Conservation (phyloP, 2,329 filamentous ascomycete species). For the Exophiala lecanii-corni region DNA sequence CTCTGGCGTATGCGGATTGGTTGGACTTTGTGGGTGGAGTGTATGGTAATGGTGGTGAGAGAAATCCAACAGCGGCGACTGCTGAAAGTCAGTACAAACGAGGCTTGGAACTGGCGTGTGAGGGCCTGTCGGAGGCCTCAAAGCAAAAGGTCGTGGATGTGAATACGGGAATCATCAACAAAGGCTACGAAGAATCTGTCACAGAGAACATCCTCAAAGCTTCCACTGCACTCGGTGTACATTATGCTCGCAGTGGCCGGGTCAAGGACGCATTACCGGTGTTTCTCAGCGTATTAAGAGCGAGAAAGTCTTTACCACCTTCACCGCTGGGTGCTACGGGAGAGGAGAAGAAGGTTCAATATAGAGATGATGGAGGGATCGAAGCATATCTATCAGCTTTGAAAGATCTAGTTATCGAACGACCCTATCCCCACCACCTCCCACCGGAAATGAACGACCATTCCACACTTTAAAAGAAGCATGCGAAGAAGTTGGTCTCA, state of each 20-base stretch:
- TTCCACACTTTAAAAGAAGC: conserved; percentile 59
- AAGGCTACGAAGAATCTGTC: conserved; percentile 49
- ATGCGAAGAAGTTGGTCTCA: conserved; percentile 81
- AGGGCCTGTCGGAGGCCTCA: conserved; percentile 41
- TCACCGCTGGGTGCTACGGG: conserved; percentile 28
- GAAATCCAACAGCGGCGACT: conserved; percentile 39
- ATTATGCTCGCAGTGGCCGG: conserved; percentile 67
- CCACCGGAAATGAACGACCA: conserved; percentile 65
- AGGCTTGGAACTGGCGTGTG: conserved; percentile 69
- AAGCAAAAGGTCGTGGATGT: conserved; percentile 49
- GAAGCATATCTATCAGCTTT: conserved; percentile 27
- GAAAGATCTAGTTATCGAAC: conserved; percentile 47
- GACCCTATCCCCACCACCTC: conserved; percentile 65
- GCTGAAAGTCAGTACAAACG: conserved; percentile 69
- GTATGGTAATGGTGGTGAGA: not conserved
- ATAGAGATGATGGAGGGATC: conserved; percentile 22
- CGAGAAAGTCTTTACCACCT: conserved; percentile 58
- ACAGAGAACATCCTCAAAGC: conserved; percentile 71
- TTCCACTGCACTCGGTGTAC: conserved; percentile 72
- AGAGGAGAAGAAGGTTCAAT: conserved; percentile 18
- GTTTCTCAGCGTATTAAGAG: conserved; percentile 76
- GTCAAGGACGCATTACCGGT: conserved; percentile 70
- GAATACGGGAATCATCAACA: conserved; percentile 60
- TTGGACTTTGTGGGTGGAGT: conserved; percentile 69
- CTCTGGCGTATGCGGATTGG: conserved; percentile 78